Evolutionary conservation across 331 rosid genomes (phyloP).

Genomic region (Quercus lobata): DNA sequence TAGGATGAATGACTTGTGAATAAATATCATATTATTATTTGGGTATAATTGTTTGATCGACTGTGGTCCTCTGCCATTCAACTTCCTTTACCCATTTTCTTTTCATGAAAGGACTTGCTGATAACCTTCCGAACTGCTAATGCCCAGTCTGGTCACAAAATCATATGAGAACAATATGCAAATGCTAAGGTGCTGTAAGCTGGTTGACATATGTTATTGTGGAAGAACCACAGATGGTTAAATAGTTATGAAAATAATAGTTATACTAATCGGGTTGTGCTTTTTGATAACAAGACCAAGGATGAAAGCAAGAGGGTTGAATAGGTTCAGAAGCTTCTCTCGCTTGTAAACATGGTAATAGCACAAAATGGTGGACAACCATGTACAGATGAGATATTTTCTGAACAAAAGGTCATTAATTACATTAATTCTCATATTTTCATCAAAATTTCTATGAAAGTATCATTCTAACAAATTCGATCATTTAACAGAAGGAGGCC

Average conservation of each 20-base stretch:
- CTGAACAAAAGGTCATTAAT: slow-evolving; percentile 54
- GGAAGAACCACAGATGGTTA: not conserved
- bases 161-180: too few relatives aligned
- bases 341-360: slow-evolving; percentile 43
- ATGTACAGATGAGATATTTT: slow-evolving; percentile 61
- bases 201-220: not conserved
- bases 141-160: not conserved
- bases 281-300: slow-evolving; percentile 83
- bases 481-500: slow-evolving; percentile 59
- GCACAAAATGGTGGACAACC: slow-evolving; percentile 64
- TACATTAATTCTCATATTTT: not conserved
- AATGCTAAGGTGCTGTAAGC: not conserved
- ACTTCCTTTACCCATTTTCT: too few relatives aligned
- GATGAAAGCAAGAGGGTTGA: slow-evolving; percentile 45
- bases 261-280: slow-evolving; percentile 45
- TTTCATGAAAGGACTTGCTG: too few relatives aligned
- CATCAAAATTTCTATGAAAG: not conserved
- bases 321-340: slow-evolving; percentile 68
- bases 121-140: too few relatives aligned
- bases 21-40: too few relatives aligned
- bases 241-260: not conserved
- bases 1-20: too few relatives aligned
- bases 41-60: too few relatives aligned
- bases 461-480: slow-evolving; percentile 6
- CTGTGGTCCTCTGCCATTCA: too few relatives aligned